phyloP scores from a whole-genome alignment of 129 eudicot genomes.

The Arctium minus region DNA sequence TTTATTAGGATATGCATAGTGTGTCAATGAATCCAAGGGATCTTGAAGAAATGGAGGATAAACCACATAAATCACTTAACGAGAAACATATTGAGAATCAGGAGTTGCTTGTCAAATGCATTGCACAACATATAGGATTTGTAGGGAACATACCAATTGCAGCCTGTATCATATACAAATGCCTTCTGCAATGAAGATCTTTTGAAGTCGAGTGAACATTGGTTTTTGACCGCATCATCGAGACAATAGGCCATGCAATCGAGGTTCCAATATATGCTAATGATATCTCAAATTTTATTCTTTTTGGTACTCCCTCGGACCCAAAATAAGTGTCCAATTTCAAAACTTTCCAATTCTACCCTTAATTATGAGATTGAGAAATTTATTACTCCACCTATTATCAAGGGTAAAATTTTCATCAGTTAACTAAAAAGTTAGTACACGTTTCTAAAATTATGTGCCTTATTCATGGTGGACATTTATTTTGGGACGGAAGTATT shows the following conservation, averaged over 20 bases:
- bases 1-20: constrained; percentile 75
- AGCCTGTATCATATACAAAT: constrained; percentile 88
- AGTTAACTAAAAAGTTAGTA: background rate
- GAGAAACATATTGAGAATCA: constrained; percentile 93
- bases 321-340: background rate
- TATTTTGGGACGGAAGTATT: background rate
- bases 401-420: background rate
- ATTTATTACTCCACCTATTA: background rate
- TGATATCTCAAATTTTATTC: background rate
- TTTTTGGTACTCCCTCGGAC: background rate
- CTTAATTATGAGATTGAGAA: background rate
- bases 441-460: no score
- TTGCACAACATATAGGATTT: constrained; percentile 77
- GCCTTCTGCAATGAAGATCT: constrained; percentile 96
- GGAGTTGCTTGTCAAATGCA: constrained; percentile 77
- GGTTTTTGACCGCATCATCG: constrained; percentile 87
- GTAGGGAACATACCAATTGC: constrained; percentile 75
- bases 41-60: constrained; percentile 68
- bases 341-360: background rate
- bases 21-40: constrained; percentile 59
- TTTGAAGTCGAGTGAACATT: constrained; percentile 93
- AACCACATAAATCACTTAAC: constrained; percentile 88
- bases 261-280: constrained; percentile 53
- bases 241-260: constrained; percentile 87
- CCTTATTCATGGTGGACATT: background rate